phyloP scores from a whole-genome alignment of 371 early-diverging fungal genomes.

The Syncephalastrum racemosum region DNA sequence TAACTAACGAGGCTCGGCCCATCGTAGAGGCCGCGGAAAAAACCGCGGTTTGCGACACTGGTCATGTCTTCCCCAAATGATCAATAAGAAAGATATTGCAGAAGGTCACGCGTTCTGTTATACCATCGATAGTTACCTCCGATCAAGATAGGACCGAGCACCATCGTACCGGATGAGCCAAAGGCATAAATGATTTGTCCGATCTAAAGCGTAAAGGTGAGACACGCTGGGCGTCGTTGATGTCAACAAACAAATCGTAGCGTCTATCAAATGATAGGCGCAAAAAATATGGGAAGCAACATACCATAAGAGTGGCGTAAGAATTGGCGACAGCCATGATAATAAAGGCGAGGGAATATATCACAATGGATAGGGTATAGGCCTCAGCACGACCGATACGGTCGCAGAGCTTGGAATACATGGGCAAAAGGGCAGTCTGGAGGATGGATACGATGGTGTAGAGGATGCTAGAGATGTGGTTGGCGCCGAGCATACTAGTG shows the following conservation, averaged over 20 bases:
- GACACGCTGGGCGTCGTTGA: neutral
- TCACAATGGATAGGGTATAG: constrained; percentile 15
- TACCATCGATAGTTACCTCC: constrained; percentile 26
- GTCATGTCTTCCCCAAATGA: constrained; percentile 29
- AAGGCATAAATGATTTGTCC: constrained; percentile 38
- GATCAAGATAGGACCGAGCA: constrained; percentile 36
- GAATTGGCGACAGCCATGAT: constrained; percentile 21
- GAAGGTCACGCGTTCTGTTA: neutral
- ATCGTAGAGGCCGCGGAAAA: constrained; percentile 37
- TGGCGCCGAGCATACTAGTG: constrained; percentile 11
- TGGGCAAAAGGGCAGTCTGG: constrained; percentile 23
- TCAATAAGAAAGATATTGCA: neutral
- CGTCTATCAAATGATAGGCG: neutral
- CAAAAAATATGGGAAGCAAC: neutral
- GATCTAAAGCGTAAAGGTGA: constrained; percentile 18
- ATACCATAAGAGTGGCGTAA: constrained; percentile 25
- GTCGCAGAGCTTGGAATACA: constrained; percentile 32
- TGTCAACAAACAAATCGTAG: neutral
- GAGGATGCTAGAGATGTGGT: constrained; percentile 16
- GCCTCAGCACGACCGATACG: constrained; percentile 24
- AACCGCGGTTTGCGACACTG: constrained; percentile 30
- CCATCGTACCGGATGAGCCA: constrained; percentile 31
- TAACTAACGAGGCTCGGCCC: constrained; percentile 32
- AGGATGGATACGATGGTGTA: constrained; percentile 19
- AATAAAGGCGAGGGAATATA: constrained; percentile 17